A percentile compares a stretch with the other conserved stretches of the same genome.
Evolutionary conservation across 805 yeast species (phyloP).

Genomic region (Wickerhamomyces bisporus): DNA sequence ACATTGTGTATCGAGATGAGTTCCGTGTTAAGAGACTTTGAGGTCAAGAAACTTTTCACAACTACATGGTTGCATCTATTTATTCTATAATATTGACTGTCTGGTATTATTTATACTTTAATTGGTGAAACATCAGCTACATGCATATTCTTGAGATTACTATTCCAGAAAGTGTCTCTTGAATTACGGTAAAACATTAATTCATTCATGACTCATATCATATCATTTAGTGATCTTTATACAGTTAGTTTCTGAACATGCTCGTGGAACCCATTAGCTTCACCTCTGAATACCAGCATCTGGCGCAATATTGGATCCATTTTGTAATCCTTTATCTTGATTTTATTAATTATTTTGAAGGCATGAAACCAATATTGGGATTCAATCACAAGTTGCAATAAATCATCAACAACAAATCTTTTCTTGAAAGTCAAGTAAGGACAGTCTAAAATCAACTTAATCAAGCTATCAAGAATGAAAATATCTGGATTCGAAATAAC

Average conservation of each 20-base stretch:
- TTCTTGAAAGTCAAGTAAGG: background rate
- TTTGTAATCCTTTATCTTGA: constrained; percentile 1
- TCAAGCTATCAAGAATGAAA: background rate
- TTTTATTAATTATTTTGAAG: constrained; percentile 4
- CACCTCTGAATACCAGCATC: background rate
- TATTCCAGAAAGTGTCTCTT: no score
- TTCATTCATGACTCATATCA: no score
- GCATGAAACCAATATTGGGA: constrained; percentile 14
- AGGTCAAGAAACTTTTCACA: no score
- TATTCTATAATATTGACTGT: no score
- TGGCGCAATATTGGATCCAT: background rate
- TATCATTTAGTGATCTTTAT: no score
- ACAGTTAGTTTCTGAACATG: background rate
- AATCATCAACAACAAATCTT: background rate
- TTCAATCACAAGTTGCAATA: constrained; percentile 2
- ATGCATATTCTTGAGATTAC: no score
- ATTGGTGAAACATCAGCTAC: no score
- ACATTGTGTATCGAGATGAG: no score
- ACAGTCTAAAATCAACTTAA: background rate
- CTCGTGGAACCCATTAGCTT: background rate
- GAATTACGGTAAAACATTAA: no score
- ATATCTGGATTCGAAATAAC: background rate
- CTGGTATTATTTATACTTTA: no score
- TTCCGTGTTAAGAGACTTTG: no score
- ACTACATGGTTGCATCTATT: no score